phyloP scores from a whole-genome alignment of 768 basidiomycete genomes.

The Ephemerocybe angulata region DNA sequence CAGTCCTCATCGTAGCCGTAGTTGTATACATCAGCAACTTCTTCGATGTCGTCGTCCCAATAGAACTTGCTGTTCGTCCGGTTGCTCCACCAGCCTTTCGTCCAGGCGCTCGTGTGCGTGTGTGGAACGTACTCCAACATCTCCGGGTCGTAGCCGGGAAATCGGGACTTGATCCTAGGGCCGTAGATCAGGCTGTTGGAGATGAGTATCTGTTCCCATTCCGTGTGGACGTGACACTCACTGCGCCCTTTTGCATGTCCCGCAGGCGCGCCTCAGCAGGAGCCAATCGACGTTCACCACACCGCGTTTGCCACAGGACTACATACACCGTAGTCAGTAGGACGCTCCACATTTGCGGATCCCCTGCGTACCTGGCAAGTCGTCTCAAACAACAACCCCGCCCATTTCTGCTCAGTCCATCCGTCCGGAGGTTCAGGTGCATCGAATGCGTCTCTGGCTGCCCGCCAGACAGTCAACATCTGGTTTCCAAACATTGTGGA shows the following conservation, averaged over 20 bases:
- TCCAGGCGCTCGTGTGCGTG: slow-evolving; percentile 28
- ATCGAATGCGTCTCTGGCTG: neutral
- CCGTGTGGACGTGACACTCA: neutral
- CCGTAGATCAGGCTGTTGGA: slow-evolving; percentile 26
- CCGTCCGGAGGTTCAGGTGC: neutral
- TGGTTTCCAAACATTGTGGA: neutral
- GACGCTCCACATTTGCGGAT: no score
- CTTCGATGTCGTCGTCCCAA: neutral
- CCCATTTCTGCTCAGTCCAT: neutral
- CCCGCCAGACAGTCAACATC: neutral
- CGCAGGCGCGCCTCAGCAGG: neutral
- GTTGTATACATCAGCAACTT: neutral
- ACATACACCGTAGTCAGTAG: neutral
- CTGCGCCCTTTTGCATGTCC: neutral
- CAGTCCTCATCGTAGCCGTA: slow-evolving; percentile 5
- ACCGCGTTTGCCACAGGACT: neutral
- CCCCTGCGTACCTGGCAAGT: neutral
- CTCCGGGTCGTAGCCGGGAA: slow-evolving; percentile 22
- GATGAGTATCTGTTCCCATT: neutral
- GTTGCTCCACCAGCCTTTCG: slow-evolving; percentile 20
- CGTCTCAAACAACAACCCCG: neutral
- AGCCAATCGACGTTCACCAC: neutral
- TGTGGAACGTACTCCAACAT: slow-evolving; percentile 28
- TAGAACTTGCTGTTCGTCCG: slow-evolving; percentile 11
- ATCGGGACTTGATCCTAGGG: slow-evolving; percentile 20